A percentile compares a stretch with the other conserved stretches of the same genome.
phyloP scores from a whole-genome alignment of 2,329 filamentous ascomycete genomes.

The Chaetomiaceae sp. region DNA sequence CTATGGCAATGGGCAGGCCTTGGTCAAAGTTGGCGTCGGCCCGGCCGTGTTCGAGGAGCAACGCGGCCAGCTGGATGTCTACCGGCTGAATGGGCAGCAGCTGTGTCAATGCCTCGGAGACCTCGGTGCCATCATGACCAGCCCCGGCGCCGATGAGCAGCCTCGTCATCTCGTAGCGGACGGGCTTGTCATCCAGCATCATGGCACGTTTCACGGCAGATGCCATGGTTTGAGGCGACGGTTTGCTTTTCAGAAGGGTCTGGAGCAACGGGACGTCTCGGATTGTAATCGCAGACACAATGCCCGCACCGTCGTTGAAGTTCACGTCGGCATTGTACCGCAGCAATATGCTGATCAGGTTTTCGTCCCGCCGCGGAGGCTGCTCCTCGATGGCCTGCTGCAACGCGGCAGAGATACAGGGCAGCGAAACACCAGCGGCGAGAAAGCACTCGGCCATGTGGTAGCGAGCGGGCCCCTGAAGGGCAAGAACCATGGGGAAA shows the following conservation, averaged over 20 bases:
- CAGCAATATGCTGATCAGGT: constrained; percentile 49
- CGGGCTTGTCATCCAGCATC: constrained; percentile 37
- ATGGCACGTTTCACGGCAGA: constrained; percentile 47
- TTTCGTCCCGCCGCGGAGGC: constrained; percentile 43
- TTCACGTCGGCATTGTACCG: constrained; percentile 50
- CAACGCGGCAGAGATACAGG: constrained; percentile 45
- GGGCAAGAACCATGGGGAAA: constrained; percentile 44
- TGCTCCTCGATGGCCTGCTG: constrained; percentile 49
- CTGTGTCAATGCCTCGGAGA: constrained; percentile 39
- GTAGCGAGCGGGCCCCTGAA: constrained; percentile 41
- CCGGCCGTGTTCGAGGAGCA: constrained; percentile 47
- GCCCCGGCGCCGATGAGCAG: constrained; percentile 45
- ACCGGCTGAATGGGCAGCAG: constrained; percentile 41
- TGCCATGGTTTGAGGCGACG: constrained; percentile 43
- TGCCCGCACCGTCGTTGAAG: constrained; percentile 46
- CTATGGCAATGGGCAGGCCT: constrained; percentile 39
- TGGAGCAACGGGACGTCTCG: constrained; percentile 44
- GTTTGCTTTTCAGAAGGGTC: constrained; percentile 41
- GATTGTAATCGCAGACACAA: constrained; percentile 45
- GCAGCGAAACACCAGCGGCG: constrained; percentile 42
- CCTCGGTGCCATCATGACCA: constrained; percentile 32
- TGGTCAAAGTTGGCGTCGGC: constrained; percentile 49
- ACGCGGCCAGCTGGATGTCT: constrained; percentile 45
- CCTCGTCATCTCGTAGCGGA: constrained; percentile 43
- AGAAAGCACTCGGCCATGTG: constrained; percentile 48